Evolutionary conservation across 495 filamentous ascomycete genomes (phyloP).

Genomic region (Penicillium manginii): DNA sequence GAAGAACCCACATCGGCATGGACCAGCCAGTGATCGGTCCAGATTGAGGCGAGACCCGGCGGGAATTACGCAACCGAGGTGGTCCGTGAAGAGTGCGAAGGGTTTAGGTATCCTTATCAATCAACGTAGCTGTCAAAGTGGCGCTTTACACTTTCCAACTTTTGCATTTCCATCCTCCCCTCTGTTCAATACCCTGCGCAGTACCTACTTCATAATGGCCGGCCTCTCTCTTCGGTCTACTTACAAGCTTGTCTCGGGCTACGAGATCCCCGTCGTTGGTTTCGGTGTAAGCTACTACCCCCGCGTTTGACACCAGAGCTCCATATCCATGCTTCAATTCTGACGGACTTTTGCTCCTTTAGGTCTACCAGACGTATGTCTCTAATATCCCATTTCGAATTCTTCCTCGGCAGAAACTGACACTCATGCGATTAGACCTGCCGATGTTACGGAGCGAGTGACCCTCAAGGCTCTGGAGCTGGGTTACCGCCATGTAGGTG

Average conservation of each 20-base stretch:
- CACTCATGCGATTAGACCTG: slow-evolving; percentile 40
- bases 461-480: slow-evolving; percentile 64
- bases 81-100: slow-evolving; percentile 12
- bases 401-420: slow-evolving; percentile 7
- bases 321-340: not conserved
- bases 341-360: slow-evolving; percentile 6
- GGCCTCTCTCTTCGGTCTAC: slow-evolving; percentile 63
- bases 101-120: slow-evolving; percentile 9
- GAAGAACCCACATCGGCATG: slow-evolving; percentile 13
- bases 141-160: not conserved
- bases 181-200: slow-evolving; percentile 7
- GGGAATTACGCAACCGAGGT: slow-evolving; percentile 22
- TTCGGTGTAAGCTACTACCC: slow-evolving; percentile 62
- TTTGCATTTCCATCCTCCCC: not conserved
- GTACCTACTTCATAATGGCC: slow-evolving; percentile 52
- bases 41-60: slow-evolving; percentile 5
- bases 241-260: slow-evolving; percentile 72
- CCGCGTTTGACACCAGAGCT: not conserved
- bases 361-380: slow-evolving; percentile 76
- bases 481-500: slow-evolving; percentile 72
- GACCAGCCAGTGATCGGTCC: slow-evolving; percentile 18
- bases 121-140: slow-evolving; percentile 4
- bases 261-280: slow-evolving; percentile 75
- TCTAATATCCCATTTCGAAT: not conserved
- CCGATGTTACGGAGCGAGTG: slow-evolving; percentile 59